A percentile compares a stretch with the other conserved stretches of the same genome.
phyloP scores from a whole-genome alignment of 257 asterid species.

The Solanum paucissectum region DNA sequence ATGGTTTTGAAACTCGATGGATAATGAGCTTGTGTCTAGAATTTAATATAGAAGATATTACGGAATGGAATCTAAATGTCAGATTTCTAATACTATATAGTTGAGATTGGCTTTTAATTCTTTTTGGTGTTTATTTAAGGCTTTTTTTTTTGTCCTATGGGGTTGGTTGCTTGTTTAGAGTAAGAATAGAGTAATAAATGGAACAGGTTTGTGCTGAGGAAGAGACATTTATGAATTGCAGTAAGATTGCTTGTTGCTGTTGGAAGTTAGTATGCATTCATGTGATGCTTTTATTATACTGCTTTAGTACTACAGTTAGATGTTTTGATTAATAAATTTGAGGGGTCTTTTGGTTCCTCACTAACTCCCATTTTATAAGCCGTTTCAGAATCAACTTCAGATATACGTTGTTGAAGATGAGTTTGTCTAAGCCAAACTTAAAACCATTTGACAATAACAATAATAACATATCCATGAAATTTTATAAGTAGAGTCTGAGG shows the following conservation, averaged over 20 bases:
- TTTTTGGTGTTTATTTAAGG: not conserved
- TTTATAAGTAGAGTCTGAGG: not conserved
- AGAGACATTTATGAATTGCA: not conserved
- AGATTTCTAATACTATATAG: not conserved
- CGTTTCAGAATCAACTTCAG: not conserved
- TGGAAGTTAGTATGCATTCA: not conserved
- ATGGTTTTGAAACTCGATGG: not conserved
- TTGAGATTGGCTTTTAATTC: not conserved
- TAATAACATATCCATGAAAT: not conserved
- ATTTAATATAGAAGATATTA: not conserved
- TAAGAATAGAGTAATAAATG: not conserved
- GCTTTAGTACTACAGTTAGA: not conserved
- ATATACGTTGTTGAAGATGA: not conserved
- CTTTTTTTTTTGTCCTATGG: not conserved
- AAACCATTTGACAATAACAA: too few species aligned
- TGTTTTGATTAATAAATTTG: not conserved
- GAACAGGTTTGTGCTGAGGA: not conserved
- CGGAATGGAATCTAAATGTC: not conserved
- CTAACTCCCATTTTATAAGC: not conserved
- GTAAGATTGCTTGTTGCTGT: not conserved
- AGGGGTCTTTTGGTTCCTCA: slow-evolving; percentile 1
- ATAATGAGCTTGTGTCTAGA: not conserved
- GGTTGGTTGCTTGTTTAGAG: not conserved
- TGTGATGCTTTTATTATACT: slow-evolving; percentile 19
- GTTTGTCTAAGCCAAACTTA: not conserved